Base-by-base conservation (phyloP, 2,329 filamentous ascomycete genomes). In the Ophiostoma himal-ulmi region DNA sequence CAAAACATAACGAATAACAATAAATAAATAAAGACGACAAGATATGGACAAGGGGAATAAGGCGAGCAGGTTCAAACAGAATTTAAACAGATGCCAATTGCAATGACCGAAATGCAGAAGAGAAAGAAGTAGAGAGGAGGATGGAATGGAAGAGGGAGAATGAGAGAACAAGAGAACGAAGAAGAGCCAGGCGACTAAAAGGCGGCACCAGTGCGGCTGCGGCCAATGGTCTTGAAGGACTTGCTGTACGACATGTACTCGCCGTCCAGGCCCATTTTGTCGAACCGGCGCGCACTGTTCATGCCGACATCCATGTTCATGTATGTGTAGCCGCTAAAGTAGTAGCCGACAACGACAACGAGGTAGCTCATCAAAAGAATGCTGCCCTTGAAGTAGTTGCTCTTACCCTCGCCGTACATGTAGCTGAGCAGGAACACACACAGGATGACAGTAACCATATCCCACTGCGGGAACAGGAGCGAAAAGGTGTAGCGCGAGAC, bases 321-420 rank as follows among this genome's bases (percentile, higher is more conserved):
- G 14, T 75, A 79, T 17, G 82, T 82, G 75, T 78, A 88, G 37
- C 87, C 83, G 69, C 92, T 93, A 71, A 96, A 91, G 81, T 93
- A 98, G 82, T 96, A 99, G 1, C 95, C 95, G 64, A 92, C 87
- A 37, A 97, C 83, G 67, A 99, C 93, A 37, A 98, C 95, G 34
- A 98, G 80, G 78, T 99, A 99, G 44, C 92, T 95, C 68, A 99
- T 83, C 73, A 98, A 88, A 69, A 99, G 84, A 75, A 98, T 97
- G 74, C 92, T 96, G 68, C 95, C 95, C 83, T 99, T 99, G 88
- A 99, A 99, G 81, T 99, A 99, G 80, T 99, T 99, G 83, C 94
- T 98, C 87, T 99, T 99, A 57, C 95, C 95, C 81, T 99, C 95
- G 68, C 94, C 92, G 76, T 98, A 96, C 84, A 99, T 94, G 83